Conservation (phyloP, 768 basidiomycete species). For the Tulasnella calospora region DNA sequence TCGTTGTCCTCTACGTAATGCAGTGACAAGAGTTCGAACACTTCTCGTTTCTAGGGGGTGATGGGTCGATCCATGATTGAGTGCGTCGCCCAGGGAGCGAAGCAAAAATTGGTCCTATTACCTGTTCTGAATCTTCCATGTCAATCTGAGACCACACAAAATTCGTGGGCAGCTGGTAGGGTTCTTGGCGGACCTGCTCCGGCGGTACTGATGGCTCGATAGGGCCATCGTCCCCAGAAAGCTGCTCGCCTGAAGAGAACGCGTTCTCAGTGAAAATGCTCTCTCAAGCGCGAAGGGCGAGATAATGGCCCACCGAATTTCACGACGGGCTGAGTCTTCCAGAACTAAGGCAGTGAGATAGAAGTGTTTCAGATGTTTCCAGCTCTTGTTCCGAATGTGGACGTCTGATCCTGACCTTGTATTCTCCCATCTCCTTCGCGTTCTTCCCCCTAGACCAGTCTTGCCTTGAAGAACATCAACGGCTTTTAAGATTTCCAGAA, state of each 20-base stretch:
- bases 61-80: not conserved
- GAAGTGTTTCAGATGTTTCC: conserved; percentile 17
- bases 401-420: conserved; percentile 57
- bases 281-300: not conserved
- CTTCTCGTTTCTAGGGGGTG: conserved; percentile 46
- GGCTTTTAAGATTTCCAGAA: conserved; percentile 71
- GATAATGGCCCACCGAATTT: conserved; percentile 53
- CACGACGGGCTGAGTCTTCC: conserved; percentile 97
- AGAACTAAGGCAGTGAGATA: conserved; percentile 59
- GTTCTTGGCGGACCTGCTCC: conserved; percentile 80
- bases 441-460: conserved; percentile 63
- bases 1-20: conserved; percentile 97
- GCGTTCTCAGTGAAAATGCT: not conserved
- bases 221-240: conserved; percentile 63
- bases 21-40: conserved; percentile 82
- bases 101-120: conserved; percentile 33
- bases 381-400: conserved; percentile 24
- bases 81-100: not conserved
- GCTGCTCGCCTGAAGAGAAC: conserved; percentile 9
- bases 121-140: conserved; percentile 70
- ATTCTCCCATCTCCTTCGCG: conserved; percentile 77
- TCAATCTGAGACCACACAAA: conserved; percentile 89
- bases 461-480: conserved; percentile 84
- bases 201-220: conserved; percentile 77
- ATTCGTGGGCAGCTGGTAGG: conserved; percentile 82